Percentiles rank a stretch among this genome's conserved stretches.
Conservation (phyloP, 73 alveolate genomes). For the Paramecium pentaurelia region DNA sequence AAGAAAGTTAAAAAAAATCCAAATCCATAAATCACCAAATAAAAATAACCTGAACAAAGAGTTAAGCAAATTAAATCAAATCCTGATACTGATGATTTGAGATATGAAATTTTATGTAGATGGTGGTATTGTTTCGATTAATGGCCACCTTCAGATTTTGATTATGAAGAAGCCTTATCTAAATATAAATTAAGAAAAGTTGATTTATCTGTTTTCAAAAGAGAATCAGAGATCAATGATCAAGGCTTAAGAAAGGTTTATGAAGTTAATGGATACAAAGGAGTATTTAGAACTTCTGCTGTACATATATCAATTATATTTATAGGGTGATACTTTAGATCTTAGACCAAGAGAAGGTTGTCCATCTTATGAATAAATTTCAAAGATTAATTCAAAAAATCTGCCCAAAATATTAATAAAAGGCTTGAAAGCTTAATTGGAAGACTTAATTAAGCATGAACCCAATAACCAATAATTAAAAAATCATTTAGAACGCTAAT, state of each 20-base stretch:
- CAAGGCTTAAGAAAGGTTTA: slow-evolving; percentile 74
- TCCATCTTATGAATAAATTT: slow-evolving; percentile 77
- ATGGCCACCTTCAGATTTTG: slow-evolving; percentile 93
- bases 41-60: neutral
- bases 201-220: slow-evolving; percentile 76
- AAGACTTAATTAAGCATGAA: neutral
- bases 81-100: neutral
- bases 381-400: slow-evolving; percentile 21
- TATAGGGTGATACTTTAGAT: slow-evolving; percentile 79
- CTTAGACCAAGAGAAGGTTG: slow-evolving; percentile 84
- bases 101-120: slow-evolving; percentile 71
- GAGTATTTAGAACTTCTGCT: slow-evolving; percentile 71
- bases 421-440: slow-evolving; percentile 40
- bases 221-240: slow-evolving; percentile 78
- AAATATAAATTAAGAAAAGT: slow-evolving; percentile 74
- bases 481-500: neutral
- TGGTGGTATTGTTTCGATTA: slow-evolving; percentile 86
- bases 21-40: neutral
- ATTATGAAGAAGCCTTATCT: slow-evolving; percentile 65
- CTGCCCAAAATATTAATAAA: neutral
- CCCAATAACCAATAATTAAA: neutral
- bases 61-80: neutral
- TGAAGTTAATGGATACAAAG: slow-evolving; percentile 76
- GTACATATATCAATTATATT: neutral
- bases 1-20: neutral